These are phyloP conservation scores for Fusarium pseudonygamai DNA, from an alignment of 2,329 filamentous ascomycete species.

Conservation along the genomic window DNA sequence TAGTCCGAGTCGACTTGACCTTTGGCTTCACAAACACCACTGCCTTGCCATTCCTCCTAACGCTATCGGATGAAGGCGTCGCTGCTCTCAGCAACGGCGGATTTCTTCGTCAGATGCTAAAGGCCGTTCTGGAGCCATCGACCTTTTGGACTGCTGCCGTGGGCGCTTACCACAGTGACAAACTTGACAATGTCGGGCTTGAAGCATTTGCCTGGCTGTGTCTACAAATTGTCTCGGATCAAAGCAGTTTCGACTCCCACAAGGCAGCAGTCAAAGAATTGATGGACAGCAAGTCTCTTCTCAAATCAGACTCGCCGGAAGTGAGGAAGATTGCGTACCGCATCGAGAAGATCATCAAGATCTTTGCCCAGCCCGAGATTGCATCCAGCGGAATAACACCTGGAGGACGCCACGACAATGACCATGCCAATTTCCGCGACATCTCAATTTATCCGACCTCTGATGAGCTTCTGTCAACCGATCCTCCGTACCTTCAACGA, in stretches of 20 bases:
- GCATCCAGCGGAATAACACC: slow-evolving; percentile 46
- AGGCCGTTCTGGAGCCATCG: slow-evolving; percentile 61
- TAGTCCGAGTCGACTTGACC: slow-evolving; percentile 40
- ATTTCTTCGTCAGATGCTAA: slow-evolving; percentile 45
- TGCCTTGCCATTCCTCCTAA: slow-evolving; percentile 20
- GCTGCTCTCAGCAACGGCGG: slow-evolving; percentile 30
- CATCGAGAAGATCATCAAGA: slow-evolving; percentile 52
- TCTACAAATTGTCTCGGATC: slow-evolving; percentile 52
- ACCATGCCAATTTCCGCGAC: slow-evolving; percentile 67
- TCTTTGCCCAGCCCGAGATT: slow-evolving; percentile 18
- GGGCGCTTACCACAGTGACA: slow-evolving; percentile 38
- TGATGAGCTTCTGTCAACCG: slow-evolving; percentile 67
- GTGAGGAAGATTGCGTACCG: slow-evolving; percentile 46
- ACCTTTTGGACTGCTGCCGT: slow-evolving; percentile 64
- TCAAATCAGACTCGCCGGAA: slow-evolving; percentile 36
- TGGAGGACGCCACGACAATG: slow-evolving; percentile 80
- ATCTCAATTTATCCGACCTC: slow-evolving; percentile 73
- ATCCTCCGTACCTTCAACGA: slow-evolving; percentile 64
- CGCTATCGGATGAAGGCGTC: slow-evolving; percentile 21
- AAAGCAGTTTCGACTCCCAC: slow-evolving; percentile 25
- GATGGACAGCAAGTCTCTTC: slow-evolving; percentile 39
- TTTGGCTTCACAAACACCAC: slow-evolving; percentile 43
- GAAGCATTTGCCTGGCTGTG: slow-evolving; percentile 59
- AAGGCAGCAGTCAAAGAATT: slow-evolving; percentile 36
- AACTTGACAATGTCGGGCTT: slow-evolving; percentile 47